Conservation (phyloP, 176 grass and related monocot species). For the Oryza meridionalis region DNA sequence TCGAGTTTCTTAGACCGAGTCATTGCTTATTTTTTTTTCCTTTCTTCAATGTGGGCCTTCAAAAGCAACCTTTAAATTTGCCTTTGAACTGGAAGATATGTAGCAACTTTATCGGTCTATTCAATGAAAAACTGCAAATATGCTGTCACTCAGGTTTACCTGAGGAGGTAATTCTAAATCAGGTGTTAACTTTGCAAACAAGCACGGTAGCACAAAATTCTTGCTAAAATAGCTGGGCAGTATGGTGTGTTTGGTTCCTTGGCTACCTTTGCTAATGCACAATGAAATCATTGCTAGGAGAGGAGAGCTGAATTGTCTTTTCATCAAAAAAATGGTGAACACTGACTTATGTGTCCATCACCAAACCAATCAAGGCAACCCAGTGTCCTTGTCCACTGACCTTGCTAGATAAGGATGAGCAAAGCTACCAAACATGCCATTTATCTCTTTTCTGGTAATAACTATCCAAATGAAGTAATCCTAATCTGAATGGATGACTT, state of each 20-base stretch:
- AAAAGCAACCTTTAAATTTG: constrained; percentile 13
- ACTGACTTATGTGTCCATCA: not conserved
- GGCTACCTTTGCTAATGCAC: too few species aligned
- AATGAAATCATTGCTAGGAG: not conserved
- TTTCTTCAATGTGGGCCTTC: constrained; percentile 5
- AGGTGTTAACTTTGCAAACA: not conserved
- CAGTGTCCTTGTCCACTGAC: not conserved
- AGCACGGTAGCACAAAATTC: not conserved
- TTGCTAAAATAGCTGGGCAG: constrained; percentile 18
- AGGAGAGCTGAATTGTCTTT: not conserved
- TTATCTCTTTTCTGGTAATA: not conserved
- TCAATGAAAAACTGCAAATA: not conserved
- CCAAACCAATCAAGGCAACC: not conserved
- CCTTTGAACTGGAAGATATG: not conserved
- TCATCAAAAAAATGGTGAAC: not conserved
- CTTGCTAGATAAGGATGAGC: not conserved
- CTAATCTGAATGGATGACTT: constrained; percentile 2
- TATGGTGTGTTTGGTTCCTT: not conserved
- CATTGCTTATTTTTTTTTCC: constrained; percentile 1
- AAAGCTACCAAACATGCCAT: not conserved
- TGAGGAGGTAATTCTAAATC: not conserved
- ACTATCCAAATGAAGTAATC: constrained; percentile 12
- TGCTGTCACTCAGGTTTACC: not conserved
- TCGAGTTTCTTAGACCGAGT: not conserved
- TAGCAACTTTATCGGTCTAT: not conserved